Base-by-base conservation (phyloP, 805 yeast species). In the Zygotorulaspora danielsina region DNA sequence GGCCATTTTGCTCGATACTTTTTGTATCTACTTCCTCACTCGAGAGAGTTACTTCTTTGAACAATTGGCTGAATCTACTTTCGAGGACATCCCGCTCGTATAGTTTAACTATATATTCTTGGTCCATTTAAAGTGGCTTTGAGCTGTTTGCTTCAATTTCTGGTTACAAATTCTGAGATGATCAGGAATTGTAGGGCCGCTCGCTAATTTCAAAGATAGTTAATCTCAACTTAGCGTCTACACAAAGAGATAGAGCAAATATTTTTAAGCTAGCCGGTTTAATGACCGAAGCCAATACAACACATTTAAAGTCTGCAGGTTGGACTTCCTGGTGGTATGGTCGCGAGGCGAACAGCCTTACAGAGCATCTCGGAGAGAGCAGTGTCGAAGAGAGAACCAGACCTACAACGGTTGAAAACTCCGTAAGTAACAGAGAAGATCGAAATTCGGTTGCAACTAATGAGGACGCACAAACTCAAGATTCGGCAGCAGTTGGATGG, bases 61-160 rank as follows among this genome's bases (percentile, higher is more conserved):
- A 57, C 11, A 57, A 34, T 19, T 54, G 54, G 4, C 41, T 30
- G 32, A 45, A 57, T 21, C 49, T 36, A 24, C 48, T 25, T 24
- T 57, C 62, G 1, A 45, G 28, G 6, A 10, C 22, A 36, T 57
- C 55, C 17, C 61, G 44, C 21, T 36, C 32, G n/a, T 7, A 12
- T 4, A 56, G 38, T 28, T 47, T 44, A 7, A 41, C 39, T 7
- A 50, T 19, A 12, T 53, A 27, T 18, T 38, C 6, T 7, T 41
- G 24, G 31, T 51, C 50, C 54, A 52, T 45, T 19, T 32, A 9
- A 10, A n/a, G 19, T 7, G 4, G 11, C 10, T 29, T 9, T 16
- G 11, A 16, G 18, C 10, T 19, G 12, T 15, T 9, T 17, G 5
- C 11, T 15, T 15, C n/a, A 13, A 29, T 7, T 29, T 24, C n/a